These are phyloP conservation scores for Vanderwaltozyma polyspora DNA, from an alignment of 805 yeast genomes.

Conservation along the genomic window DNA sequence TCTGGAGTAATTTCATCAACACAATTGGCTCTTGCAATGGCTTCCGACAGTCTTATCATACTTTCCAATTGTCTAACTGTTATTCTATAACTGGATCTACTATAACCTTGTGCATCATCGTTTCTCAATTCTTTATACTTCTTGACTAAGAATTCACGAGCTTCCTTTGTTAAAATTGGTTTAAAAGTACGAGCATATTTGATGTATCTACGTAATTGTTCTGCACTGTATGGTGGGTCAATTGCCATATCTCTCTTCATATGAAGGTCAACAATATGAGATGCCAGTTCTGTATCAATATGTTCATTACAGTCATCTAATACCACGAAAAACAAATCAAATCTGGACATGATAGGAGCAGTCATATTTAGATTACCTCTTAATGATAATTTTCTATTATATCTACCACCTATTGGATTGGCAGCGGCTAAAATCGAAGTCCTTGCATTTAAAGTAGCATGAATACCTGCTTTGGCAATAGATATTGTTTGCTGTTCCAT, in stretches of 20 bases:
- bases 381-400: constrained; percentile 74
- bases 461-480: constrained; percentile 97
- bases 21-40: constrained; percentile 94
- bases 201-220: constrained; percentile 78
- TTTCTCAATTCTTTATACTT: constrained; percentile 77
- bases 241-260: constrained; percentile 86
- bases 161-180: constrained; percentile 75
- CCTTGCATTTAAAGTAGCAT: constrained; percentile 93
- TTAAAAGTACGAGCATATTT: constrained; percentile 87
- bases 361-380: constrained; percentile 88
- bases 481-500: constrained; percentile 99
- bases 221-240: constrained; percentile 78
- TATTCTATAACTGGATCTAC: constrained; percentile 76
- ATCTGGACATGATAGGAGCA: constrained; percentile 97
- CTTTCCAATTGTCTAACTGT: constrained; percentile 96
- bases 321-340: constrained; percentile 88
- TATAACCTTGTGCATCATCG: constrained; percentile 80
- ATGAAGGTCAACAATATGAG: constrained; percentile 86
- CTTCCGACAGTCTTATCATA: constrained; percentile 86
- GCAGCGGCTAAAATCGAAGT: constrained; percentile 98
- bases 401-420: constrained; percentile 94
- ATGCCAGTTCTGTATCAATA: constrained; percentile 80
- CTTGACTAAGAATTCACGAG: constrained; percentile 64
- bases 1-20: constrained; percentile 73
- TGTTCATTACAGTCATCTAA: constrained; percentile 90